A percentile compares a stretch with the other conserved stretches of the same genome.
These are phyloP conservation scores for Nelumbo lutea DNA, from an alignment of 164 flowering plant species.

Conservation along the genomic window DNA sequence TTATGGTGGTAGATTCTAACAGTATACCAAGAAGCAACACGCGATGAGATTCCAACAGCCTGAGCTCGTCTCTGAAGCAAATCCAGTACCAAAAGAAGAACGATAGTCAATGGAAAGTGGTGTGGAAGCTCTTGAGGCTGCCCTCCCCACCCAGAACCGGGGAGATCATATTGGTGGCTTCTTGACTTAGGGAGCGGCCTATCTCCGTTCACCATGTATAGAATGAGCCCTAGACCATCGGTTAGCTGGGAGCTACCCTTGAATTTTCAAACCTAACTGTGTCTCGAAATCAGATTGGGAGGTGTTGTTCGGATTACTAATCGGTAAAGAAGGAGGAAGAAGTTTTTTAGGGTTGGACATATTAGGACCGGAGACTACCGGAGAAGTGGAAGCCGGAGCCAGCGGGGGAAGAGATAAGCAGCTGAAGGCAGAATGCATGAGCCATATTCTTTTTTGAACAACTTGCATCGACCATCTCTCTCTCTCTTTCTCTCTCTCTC, in stretches of 20 bases:
- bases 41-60: too few species aligned
- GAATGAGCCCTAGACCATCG: conserved; percentile 86
- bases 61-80: too few species aligned
- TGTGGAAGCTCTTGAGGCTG: too few species aligned
- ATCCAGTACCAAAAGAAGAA: too few species aligned
- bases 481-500: too few species aligned
- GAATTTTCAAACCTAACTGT: conserved; percentile 24
- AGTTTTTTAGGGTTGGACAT: conserved; percentile 4
- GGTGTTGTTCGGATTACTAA: not conserved
- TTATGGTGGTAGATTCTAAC: too few species aligned
- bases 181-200: conserved; percentile 30
- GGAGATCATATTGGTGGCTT: not conserved
- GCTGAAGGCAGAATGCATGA: not conserved
- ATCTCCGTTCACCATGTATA: conserved; percentile 66
- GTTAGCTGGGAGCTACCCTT: conserved; percentile 59
- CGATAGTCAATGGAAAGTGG: too few species aligned
- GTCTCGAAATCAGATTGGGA: conserved; percentile 18
- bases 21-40: too few species aligned
- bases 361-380: conserved; percentile 12
- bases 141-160: conserved; percentile 8
- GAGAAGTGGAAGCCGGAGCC: not conserved
- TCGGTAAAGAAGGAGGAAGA: not conserved
- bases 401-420: not conserved
- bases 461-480: too few species aligned
- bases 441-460: not conserved